Evolutionary conservation across 441 rosid genomes (phyloP), one percentile per base, ranked within the genome.

Genomic region (Corymbia citriodora): DNA sequence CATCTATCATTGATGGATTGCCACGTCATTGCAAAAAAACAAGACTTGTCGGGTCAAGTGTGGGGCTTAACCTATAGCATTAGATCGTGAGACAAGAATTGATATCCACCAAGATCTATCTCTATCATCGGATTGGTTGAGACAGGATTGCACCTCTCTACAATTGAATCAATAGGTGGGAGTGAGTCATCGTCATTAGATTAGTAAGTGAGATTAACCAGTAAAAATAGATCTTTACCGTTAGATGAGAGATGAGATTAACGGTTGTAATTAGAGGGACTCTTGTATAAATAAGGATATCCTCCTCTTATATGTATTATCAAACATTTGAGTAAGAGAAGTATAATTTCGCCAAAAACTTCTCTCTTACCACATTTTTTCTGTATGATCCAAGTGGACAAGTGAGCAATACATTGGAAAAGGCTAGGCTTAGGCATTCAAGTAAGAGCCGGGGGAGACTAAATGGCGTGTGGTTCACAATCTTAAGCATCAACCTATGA

Each of bases 261-360:
- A 70, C 3, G 3, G 7, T 70, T 33, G 33, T 70, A 70, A 70
- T 9, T 70, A 5, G 25, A 70, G 25, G 4, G 2, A 33, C 18
- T 9, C 13, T 33, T 70, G 11, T 70, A 70, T 33, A 70, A 70
- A 33, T 33, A 33, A 12, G 11, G 2, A 7, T 17, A 17, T 4
- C 7, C 48, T n/a, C 15, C 6, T 0, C 0, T 70, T 13, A 17
- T 9, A 4, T 70, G 7, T 33, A 9, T 33, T 5, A 70, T 70
- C 4, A 2, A 33, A 70, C 6, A 33, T 70, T 70, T 33, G 12
- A 33, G 81, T 9, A 33, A 9, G 33, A 70, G 13, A 59, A 25
- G 11, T 10, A 25, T 12, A 0, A 8, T 33, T 33, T 9, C 27
- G 10, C 12, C 27, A 5, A 63, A 2, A 33, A 8, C 23, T 70